These are phyloP conservation scores for Tulasnella sp. DNA, from an alignment of 768 basidiomycete species.

Conservation along the genomic window DNA sequence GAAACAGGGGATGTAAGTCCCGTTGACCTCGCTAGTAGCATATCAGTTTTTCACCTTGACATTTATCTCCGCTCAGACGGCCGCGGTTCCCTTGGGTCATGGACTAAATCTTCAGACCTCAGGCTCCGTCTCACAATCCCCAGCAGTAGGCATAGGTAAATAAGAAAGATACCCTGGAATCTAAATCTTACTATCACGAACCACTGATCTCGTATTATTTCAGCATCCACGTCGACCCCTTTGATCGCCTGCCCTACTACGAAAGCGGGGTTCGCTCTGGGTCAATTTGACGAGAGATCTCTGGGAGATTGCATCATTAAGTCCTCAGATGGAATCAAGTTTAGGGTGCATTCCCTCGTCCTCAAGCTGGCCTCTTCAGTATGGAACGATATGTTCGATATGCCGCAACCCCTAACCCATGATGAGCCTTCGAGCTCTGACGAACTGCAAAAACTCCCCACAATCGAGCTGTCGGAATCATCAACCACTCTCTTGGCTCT, in stretches of 20 bases:
- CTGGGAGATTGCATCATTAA: background rate
- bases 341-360: background rate
- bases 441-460: background rate
- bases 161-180: background rate
- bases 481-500: conserved; percentile 9
- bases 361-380: conserved; percentile 4
- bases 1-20: no score
- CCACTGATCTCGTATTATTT: background rate
- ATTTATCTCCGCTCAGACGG: background rate
- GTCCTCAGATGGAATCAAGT: conserved; percentile 9
- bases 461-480: background rate
- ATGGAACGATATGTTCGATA: background rate
- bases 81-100: background rate
- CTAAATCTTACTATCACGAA: background rate
- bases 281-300: background rate
- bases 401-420: conserved; percentile 4
- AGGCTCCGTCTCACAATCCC: background rate
- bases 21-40: background rate
- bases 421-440: background rate
- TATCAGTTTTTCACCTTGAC: background rate
- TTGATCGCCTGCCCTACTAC: background rate
- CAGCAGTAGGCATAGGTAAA: background rate
- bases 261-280: background rate
- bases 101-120: background rate
- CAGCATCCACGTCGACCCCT: background rate